Evolutionary conservation across 129 eudicot genomes (phyloP).

Genomic region (Sambucus nigra): DNA sequence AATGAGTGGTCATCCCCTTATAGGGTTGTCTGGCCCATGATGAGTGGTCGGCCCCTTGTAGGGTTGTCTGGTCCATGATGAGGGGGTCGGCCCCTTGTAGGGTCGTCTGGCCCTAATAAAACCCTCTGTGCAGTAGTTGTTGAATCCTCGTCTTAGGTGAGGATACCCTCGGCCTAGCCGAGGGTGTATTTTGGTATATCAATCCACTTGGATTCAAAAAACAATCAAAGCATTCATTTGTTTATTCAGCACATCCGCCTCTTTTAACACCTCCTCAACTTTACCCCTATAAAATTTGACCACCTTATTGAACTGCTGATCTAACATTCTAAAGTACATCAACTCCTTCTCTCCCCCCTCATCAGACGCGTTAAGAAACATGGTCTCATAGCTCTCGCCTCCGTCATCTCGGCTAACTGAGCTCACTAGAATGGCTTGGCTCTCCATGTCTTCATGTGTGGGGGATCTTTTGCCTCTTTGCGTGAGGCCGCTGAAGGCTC

Average conservation of each 20-base stretch:
- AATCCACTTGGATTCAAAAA: conserved; percentile 30
- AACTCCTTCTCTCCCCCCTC: conserved; percentile 55
- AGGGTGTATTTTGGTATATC: conserved; percentile 14
- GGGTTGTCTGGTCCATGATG: too few species aligned
- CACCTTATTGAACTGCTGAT: conserved; percentile 60
- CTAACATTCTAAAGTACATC: conserved; percentile 31
- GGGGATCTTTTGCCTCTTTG: background rate
- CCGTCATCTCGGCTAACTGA: conserved; percentile 1
- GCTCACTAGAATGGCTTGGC: conserved; percentile 10
- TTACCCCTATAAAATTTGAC: conserved; percentile 30
- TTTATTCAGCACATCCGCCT: conserved; percentile 40
- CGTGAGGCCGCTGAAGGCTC: conserved; percentile 47
- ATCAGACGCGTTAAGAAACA: conserved; percentile 41
- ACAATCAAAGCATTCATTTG: conserved; percentile 64
- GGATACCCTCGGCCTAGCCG: conserved; percentile 24
- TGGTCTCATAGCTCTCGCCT: conserved; percentile 22
- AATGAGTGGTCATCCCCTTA: too few species aligned
- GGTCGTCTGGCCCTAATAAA: too few species aligned
- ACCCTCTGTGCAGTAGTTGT: too few species aligned
- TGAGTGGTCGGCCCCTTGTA: conserved; percentile 7
- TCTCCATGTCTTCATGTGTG: background rate
- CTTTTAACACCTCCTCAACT: conserved; percentile 43
- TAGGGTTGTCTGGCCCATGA: too few species aligned
- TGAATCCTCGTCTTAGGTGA: too few species aligned
- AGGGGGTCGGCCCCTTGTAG: too few species aligned